Percentiles rank a stretch among this genome's conserved stretches.
Evolutionary conservation across 306 rosid genomes (phyloP).

Genomic region (Erythrophleum fordii): DNA sequence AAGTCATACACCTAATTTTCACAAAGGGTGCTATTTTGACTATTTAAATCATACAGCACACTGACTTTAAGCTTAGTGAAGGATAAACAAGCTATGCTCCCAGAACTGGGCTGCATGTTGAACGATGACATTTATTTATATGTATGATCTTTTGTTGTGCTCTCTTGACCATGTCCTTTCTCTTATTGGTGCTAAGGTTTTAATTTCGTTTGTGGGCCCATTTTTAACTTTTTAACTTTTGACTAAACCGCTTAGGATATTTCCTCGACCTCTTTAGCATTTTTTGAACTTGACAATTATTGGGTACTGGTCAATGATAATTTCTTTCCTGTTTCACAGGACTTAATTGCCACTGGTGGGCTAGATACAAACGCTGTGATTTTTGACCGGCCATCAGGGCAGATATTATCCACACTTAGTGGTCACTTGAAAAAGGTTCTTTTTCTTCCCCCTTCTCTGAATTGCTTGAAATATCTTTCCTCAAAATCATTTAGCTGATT

Average conservation of each 20-base stretch:
- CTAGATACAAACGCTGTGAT: constrained; percentile 90
- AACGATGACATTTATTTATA: not conserved
- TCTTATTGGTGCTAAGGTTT: not conserved
- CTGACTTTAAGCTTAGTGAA: not conserved
- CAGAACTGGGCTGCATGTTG: not conserved
- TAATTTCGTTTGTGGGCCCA: not conserved
- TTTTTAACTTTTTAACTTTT: not conserved
- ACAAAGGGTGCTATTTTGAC: not conserved
- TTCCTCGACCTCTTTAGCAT: not conserved
- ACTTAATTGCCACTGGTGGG: constrained; percentile 93
- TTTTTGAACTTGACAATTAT: not conserved
- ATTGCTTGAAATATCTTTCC: not conserved
- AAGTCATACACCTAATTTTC: not conserved
- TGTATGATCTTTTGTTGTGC: not conserved
- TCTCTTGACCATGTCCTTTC: not conserved
- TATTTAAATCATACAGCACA: not conserved
- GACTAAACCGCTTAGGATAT: not conserved
- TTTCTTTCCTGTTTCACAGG: constrained; percentile 54
- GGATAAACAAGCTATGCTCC: not conserved
- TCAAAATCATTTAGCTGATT: constrained; percentile 37
- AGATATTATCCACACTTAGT: constrained; percentile 85
- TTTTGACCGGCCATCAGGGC: constrained; percentile 89
- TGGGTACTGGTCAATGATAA: constrained; percentile 9
- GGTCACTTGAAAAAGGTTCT: constrained; percentile 97
- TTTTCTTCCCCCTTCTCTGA: not conserved